Conservation (phyloP, 768 basidiomycete species). For the Kwoniella newhampshirensis region DNA sequence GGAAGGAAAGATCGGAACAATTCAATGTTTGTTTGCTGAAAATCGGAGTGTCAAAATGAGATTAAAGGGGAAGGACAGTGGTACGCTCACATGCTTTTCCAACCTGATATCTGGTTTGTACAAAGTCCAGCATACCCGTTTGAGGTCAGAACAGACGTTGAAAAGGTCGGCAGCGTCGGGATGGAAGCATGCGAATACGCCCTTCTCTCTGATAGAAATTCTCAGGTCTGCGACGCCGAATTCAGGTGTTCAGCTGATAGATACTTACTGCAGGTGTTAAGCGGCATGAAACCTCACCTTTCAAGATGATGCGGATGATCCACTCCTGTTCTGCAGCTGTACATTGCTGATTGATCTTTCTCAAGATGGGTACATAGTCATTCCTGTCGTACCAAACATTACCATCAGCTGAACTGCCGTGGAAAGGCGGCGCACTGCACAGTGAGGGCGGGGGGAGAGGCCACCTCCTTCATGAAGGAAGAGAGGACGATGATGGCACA, state of each 20-base stretch:
- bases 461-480: no score
- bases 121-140: slow-evolving; percentile 86
- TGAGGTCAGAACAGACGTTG: slow-evolving; percentile 94
- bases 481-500: no score
- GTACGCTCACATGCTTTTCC: slow-evolving; percentile 47
- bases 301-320: slow-evolving; percentile 93
- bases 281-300: slow-evolving; percentile 60
- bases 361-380: slow-evolving; percentile 70
- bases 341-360: slow-evolving; percentile 62
- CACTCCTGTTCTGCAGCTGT: slow-evolving; percentile 89
- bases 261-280: no score
- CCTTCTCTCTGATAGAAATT: slow-evolving; percentile 91
- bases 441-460: no score
- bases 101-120: slow-evolving; percentile 69
- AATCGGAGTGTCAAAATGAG: background rate
- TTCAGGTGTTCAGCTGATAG: background rate
- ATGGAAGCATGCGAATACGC: slow-evolving; percentile 86
- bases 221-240: slow-evolving; percentile 66
- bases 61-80: background rate
- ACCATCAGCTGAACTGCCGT: slow-evolving; percentile 3
- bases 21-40: slow-evolving; percentile 77
- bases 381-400: slow-evolving; percentile 60
- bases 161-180: slow-evolving; percentile 90
- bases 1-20: slow-evolving; percentile 86
- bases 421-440: no score